Evolutionary conservation across 2,329 filamentous ascomycete genomes (phyloP), one percentile per base, ranked within the genome.

Genomic region (Lasiodiplodia hormozganensis): DNA sequence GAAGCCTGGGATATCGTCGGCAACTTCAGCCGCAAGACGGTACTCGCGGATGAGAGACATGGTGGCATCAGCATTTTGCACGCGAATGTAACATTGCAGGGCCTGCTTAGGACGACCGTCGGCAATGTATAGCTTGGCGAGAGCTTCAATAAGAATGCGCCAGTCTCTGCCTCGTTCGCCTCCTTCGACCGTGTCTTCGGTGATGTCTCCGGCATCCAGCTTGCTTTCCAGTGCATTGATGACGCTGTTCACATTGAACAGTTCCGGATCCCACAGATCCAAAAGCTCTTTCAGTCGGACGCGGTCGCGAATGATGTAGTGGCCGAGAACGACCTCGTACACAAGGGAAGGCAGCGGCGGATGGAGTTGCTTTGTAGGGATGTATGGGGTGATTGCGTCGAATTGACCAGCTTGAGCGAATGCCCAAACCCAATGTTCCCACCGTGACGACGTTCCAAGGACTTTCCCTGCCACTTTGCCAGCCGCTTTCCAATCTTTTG

Each of bases 381-480:
- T 92, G 74, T 91, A 90, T 43, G 91, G 87, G 5, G 92, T 91
- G 70, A 99, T 97, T 73, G 97, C 94, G 76, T 97, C 93, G 73
- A 97, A 93, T 75, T 90, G 93, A 71, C 92, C 87, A 2, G 92
- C 91, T 51, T 93, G 91, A 8, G 94, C 93, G 80, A 99, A 99
- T 0, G 88, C 90, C 88, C 92, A 96, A 5, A 96, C 91, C 94
- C 95, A 98, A 74, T 96, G 93, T 81, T 98, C 94, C 96, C 96
- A 99, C 73, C 91, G 85, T 58, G 91, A 85, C 0, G 93, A 89
- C 1, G 90, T 93, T 53, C 89, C 89, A 1, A 99, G 84, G 0
- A 97, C 94, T 75, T 90, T 93, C 16, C 91, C 92, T 69, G 94
- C 95, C 4, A 96, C 85, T 74, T 91, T 85, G 0, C 93, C 95